phyloP scores from a whole-genome alignment of 169 alveolate genomes.

The Plasmodium billcollinsi region DNA sequence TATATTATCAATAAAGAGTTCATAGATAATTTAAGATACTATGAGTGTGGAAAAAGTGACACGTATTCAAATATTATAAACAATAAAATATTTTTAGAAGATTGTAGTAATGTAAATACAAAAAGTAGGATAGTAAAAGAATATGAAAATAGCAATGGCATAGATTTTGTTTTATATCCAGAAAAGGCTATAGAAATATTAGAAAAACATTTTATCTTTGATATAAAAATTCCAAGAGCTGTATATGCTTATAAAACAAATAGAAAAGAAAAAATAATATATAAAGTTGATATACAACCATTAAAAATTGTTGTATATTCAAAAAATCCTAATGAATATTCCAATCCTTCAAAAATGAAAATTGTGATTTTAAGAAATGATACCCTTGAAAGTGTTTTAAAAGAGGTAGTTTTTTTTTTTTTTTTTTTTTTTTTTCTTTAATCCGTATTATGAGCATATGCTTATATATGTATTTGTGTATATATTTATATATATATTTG shows the following conservation, averaged over 20 bases:
- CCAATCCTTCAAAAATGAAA: constrained; percentile 62
- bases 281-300: constrained; percentile 56
- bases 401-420: constrained; percentile 29
- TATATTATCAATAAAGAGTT: constrained; percentile 52
- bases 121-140: constrained; percentile 39
- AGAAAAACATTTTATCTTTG: constrained; percentile 61
- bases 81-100: constrained; percentile 57
- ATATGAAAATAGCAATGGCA: constrained; percentile 64
- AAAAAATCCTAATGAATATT: constrained; percentile 40
- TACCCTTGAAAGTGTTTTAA: constrained; percentile 38
- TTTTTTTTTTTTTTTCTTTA: neutral
- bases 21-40: constrained; percentile 55
- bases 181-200: constrained; percentile 55
- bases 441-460: neutral
- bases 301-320: constrained; percentile 62
- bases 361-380: constrained; percentile 47
- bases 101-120: constrained; percentile 21
- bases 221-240: constrained; percentile 45
- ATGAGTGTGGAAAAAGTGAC: constrained; percentile 35
- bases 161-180: constrained; percentile 39
- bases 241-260: constrained; percentile 32
- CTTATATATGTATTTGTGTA: neutral
- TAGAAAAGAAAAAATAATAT: constrained; percentile 31
- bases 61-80: constrained; percentile 15
- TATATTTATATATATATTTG: neutral